phyloP scores from a whole-genome alignment of 129 eudicot genomes.

The Chrysanthemum makinoi region DNA sequence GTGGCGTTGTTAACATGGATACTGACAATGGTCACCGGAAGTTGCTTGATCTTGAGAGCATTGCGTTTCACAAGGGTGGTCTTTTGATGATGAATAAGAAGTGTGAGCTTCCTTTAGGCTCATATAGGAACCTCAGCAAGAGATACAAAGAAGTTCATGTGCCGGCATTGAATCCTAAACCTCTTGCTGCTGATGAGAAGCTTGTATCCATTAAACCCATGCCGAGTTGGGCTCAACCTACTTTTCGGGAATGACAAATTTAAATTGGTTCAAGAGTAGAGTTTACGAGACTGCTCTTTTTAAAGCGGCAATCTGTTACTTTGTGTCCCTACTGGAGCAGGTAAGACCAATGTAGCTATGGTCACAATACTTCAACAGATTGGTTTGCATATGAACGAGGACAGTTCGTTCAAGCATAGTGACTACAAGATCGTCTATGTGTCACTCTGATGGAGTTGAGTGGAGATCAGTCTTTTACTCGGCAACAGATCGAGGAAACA shows the following conservation, averaged over 20 bases:
- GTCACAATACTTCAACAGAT: slow-evolving; percentile 89
- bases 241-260: slow-evolving; percentile 71
- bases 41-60: slow-evolving; percentile 75
- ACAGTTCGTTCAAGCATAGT: slow-evolving; percentile 62
- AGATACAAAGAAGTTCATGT: slow-evolving; percentile 92
- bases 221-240: slow-evolving; percentile 92
- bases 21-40: slow-evolving; percentile 78
- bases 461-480: slow-evolving; percentile 82
- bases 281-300: slow-evolving; percentile 18
- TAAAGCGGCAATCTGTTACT: slow-evolving; percentile 64
- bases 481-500: slow-evolving; percentile 86
- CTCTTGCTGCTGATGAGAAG: no score
- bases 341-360: slow-evolving; percentile 92
- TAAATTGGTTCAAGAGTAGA: slow-evolving; percentile 27
- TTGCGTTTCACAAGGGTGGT: slow-evolving; percentile 79
- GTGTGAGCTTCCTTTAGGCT: slow-evolving; percentile 59
- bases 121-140: slow-evolving; percentile 61
- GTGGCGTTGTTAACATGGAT: slow-evolving; percentile 59
- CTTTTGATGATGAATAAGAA: slow-evolving; percentile 34
- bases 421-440: slow-evolving; percentile 87
- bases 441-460: slow-evolving; percentile 83
- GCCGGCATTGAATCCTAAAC: slow-evolving; percentile 39
- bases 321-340: slow-evolving; percentile 96
- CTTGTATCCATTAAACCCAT: slow-evolving; percentile 57
- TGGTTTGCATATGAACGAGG: slow-evolving; percentile 65